These are phyloP conservation scores for Magnaporthiopsis poae DNA, from an alignment of 2,329 filamentous ascomycete species.

Conservation along the genomic window DNA sequence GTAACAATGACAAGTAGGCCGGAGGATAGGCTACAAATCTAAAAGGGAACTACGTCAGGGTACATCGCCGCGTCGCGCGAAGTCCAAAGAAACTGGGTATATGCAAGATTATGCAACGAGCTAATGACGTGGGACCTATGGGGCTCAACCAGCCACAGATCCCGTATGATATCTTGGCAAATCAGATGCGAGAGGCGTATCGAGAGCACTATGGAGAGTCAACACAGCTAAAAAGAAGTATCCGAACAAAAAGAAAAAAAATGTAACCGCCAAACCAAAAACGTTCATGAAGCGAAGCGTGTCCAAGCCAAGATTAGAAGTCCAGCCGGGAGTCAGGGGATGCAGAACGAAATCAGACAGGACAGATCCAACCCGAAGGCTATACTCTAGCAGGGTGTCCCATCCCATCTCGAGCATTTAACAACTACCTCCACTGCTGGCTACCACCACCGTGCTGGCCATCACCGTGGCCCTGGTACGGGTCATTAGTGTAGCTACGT, in stretches of 20 bases:
- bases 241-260: not conserved
- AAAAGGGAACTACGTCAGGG: too few species aligned
- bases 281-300: not conserved
- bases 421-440: constrained; percentile 9
- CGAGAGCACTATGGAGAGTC: not conserved
- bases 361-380: not conserved
- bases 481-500: constrained; percentile 12
- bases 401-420: not conserved
- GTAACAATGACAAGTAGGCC: too few species aligned
- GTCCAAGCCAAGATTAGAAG: not conserved
- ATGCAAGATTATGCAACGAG: not conserved
- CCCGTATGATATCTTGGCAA: not conserved
- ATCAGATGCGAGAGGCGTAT: not conserved
- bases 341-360: not conserved
- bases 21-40: too few species aligned
- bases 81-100: too few species aligned
- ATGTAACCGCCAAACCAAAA: not conserved
- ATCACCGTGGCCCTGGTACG: not conserved
- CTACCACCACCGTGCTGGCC: not conserved
- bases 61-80: too few species aligned
- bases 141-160: not conserved
- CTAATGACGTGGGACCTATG: not conserved
- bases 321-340: not conserved
- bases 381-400: not conserved
- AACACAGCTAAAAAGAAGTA: not conserved